Conservation (phyloP, 495 filamentous ascomycete species). For the Cercophora samala region DNA sequence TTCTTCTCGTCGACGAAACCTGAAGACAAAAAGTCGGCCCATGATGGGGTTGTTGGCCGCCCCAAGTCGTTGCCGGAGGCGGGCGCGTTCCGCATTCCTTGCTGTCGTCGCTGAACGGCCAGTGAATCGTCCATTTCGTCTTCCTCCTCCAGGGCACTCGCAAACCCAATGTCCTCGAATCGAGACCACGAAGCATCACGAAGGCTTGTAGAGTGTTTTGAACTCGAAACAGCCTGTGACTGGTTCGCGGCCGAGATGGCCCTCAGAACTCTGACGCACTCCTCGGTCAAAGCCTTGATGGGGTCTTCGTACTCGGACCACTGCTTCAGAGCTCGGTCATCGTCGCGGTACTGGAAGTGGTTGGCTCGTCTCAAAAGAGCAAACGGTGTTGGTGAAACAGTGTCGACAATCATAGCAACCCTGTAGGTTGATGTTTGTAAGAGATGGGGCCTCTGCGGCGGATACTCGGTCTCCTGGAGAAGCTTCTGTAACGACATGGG, state of each 20-base stretch:
- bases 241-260: conserved; percentile 87
- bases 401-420: conserved; percentile 95
- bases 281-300: conserved; percentile 81
- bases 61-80: conserved; percentile 62
- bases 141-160: conserved; percentile 68
- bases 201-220: conserved; percentile 65
- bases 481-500: conserved; percentile 88
- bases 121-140: conserved; percentile 59
- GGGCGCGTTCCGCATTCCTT: conserved; percentile 57
- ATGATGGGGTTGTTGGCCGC: conserved; percentile 91
- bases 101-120: conserved; percentile 33
- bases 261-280: conserved; percentile 85
- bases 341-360: conserved; percentile 90
- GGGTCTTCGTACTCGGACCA: conserved; percentile 90
- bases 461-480: conserved; percentile 91
- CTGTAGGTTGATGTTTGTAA: conserved; percentile 78
- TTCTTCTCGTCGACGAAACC: conserved; percentile 76
- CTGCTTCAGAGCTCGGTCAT: conserved; percentile 74
- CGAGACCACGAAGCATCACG: conserved; percentile 91
- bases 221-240: conserved; percentile 60
- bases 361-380: conserved; percentile 85
- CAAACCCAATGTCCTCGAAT: conserved; percentile 93
- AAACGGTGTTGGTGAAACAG: conserved; percentile 93
- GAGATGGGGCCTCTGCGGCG: conserved; percentile 72
- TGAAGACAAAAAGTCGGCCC: conserved; percentile 94